phyloP scores from a whole-genome alignment of 495 filamentous ascomycete genomes.

The Evernia prunastri region DNA sequence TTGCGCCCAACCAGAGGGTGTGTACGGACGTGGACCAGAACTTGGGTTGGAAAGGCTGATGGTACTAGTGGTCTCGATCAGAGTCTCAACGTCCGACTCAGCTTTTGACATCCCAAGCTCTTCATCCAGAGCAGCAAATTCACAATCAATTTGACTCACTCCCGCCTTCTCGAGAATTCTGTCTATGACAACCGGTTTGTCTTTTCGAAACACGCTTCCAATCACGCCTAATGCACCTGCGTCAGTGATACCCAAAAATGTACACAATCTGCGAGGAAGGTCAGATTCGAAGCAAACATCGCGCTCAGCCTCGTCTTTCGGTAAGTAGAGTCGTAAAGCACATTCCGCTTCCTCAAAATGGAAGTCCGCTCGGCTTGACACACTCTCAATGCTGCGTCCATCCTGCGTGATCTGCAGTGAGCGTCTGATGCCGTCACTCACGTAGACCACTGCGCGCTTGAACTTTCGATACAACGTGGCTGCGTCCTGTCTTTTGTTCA shows the following conservation, averaged over 20 bases:
- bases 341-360: neutral
- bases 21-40: neutral
- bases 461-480: conserved; percentile 3
- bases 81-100: neutral
- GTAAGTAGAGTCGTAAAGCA: neutral
- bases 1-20: neutral
- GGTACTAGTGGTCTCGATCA: neutral
- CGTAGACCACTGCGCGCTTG: conserved; percentile 10
- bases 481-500: conserved; percentile 2
- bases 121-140: neutral
- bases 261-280: neutral
- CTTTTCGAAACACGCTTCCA: neutral
- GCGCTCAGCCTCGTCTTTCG: neutral
- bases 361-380: neutral
- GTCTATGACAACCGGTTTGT: neutral
- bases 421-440: conserved; percentile 5
- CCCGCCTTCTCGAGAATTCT: neutral
- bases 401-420: conserved; percentile 8
- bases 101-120: neutral
- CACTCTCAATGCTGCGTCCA: neutral
- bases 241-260: neutral
- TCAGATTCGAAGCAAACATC: conserved; percentile 1
- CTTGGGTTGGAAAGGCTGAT: neutral
- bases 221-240: neutral
- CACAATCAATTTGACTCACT: neutral